Base-by-base conservation (phyloP, 331 rosid genomes). In the Erythrophleum ivorense region DNA sequence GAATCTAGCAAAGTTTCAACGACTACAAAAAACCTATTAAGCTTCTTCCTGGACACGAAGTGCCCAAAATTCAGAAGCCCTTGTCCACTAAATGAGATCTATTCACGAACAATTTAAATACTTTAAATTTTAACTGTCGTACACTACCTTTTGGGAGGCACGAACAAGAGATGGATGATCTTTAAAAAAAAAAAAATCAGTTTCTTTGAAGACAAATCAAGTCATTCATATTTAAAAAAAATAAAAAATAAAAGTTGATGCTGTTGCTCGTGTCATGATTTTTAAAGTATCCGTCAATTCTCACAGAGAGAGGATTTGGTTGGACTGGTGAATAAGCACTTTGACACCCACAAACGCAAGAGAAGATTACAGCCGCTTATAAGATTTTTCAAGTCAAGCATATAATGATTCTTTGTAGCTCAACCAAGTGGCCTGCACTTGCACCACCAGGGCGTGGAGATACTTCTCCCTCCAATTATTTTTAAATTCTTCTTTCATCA, bases 301-400 rank as follows among this genome's bases (percentile, higher is more conserved):
- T 71, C 78, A 66, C 71, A 9, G 67, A 66, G 7, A 62, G 54
- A 57, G 19, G 64, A 31, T 81, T 78, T 81, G 85, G 83, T 78
- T 82, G 81, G 76, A 5, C 54, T 45, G 43, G 64, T 54, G 48
- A 78, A 31, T 21, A 69, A 41, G 78, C 75, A 80, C 75, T 75
- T 60, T 31, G 63, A 54, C 79, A 78, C 46, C 75, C 77, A 66
- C 9, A 53, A 68, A 68, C 12, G 11, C 59, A 68, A 31, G 21
- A 73, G 50, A 48, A 49, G 10, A 67, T 74, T 68, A 78, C n/a
- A 82, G 57, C 65, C 76, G 48, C 77, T 53, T 72, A 78, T 73
- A 58, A 7, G 36, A 18, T 6, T 62, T 50, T 71, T 58, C 57
- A 50, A 73, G 46, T 74, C 81, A 71, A 73, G 53, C 67, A 81